A percentile compares a stretch with the other conserved stretches of the same genome.
Conservation (phyloP, 2,329 filamentous ascomycete species). For the Fusarium udum region DNA sequence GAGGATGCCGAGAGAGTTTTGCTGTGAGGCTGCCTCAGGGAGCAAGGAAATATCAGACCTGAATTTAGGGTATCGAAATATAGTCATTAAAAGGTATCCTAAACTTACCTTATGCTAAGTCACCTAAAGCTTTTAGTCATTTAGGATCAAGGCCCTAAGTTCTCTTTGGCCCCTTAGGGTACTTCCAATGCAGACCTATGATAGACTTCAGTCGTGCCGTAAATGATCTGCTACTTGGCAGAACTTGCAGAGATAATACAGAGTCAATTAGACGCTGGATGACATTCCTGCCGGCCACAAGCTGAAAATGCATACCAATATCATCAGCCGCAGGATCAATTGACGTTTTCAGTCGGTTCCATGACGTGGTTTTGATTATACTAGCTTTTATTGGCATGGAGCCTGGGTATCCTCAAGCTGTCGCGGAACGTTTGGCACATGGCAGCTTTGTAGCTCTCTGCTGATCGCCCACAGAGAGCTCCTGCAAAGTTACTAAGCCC, state of each 20-base stretch:
- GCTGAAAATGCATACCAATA: neutral
- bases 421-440: neutral
- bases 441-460: neutral
- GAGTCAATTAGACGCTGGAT: neutral
- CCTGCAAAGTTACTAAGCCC: neutral
- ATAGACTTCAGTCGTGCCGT: neutral
- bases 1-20: neutral
- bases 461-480: rapidly evolving
- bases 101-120: too few species aligned
- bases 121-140: too few species aligned
- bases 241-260: neutral
- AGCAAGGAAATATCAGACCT: too few species aligned
- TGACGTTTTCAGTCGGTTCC: neutral
- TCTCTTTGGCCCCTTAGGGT: too few species aligned
- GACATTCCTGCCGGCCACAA: neutral
- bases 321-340: neutral
- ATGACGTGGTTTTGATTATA: neutral
- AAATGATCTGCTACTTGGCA: neutral
- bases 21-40: rapidly evolving
- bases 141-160: too few species aligned
- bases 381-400: neutral
- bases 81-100: too few species aligned
- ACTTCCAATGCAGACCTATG: neutral
- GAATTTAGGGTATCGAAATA: rapidly evolving
- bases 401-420: neutral